Conservation (phyloP, 1,284 basidiomycete species). For the Golubevia pallescens region DNA sequence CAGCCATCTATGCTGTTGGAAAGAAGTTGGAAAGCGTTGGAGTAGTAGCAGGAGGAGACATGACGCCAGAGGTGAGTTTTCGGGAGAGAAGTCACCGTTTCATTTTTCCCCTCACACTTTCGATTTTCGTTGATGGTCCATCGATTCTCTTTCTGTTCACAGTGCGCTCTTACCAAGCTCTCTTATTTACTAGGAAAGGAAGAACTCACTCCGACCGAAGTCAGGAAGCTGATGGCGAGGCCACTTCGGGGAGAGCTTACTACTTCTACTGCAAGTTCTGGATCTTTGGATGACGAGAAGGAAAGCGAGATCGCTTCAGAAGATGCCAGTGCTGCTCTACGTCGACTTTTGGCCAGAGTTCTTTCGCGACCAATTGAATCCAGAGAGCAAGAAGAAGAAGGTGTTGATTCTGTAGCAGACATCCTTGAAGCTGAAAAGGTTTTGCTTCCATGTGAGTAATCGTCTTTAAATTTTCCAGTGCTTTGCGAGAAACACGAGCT, state of each 20-base stretch:
- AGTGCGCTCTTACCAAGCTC: constrained; percentile 87
- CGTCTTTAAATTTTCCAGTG: too few species aligned
- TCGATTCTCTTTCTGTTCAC: constrained; percentile 2
- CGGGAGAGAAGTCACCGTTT: too few species aligned
- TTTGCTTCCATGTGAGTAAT: too few species aligned
- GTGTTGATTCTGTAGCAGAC: too few species aligned
- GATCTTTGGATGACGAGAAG: constrained; percentile 8
- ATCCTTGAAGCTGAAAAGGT: too few species aligned
- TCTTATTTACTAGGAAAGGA: constrained; percentile 85
- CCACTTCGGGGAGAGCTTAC: constrained; percentile 88
- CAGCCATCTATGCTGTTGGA: constrained; percentile 77
- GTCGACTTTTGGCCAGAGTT: too few species aligned
- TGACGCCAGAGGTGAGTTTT: constrained; percentile 84
- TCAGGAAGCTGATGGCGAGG: constrained; percentile 77
- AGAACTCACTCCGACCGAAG: constrained; percentile 73
- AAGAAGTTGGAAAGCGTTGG: constrained; percentile 75
- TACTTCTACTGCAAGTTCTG: constrained; percentile 16
- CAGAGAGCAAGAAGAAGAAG: too few species aligned
- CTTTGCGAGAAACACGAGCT: not conserved
- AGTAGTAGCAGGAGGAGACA: constrained; percentile 76
- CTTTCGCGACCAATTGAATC: too few species aligned
- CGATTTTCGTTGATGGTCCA: too few species aligned
- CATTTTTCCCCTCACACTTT: too few species aligned
- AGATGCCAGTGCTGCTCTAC: too few species aligned
- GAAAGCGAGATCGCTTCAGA: constrained; percentile 13